Evolutionary conservation across 495 filamentous ascomycete genomes (phyloP).

Genomic region (Lasiosphaeria hispida): DNA sequence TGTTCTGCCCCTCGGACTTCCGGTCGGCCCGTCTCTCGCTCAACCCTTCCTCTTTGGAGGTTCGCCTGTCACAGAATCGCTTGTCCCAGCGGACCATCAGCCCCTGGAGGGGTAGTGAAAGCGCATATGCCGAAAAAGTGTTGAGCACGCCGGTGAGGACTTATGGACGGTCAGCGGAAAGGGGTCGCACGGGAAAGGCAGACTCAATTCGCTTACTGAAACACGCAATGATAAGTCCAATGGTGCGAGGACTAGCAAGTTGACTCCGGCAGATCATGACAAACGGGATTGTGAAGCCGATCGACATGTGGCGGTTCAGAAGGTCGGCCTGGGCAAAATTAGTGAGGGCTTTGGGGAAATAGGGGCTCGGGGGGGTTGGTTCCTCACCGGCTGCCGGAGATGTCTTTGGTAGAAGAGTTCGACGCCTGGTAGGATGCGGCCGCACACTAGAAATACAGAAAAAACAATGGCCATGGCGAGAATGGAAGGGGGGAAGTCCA

Average conservation of each 20-base stretch:
- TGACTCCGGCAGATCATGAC: constrained; percentile 44
- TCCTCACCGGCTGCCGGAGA: constrained; percentile 36
- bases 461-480: constrained; percentile 33
- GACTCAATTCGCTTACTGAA: constrained; percentile 32
- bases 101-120: constrained; percentile 24
- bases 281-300: constrained; percentile 47
- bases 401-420: constrained; percentile 34
- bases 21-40: neutral
- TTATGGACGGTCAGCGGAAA: constrained; percentile 14
- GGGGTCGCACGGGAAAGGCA: neutral
- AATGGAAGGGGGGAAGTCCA: constrained; percentile 33
- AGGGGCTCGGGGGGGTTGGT: neutral
- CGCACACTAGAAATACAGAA: constrained; percentile 7
- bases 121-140: constrained; percentile 20
- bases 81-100: constrained; percentile 27
- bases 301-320: constrained; percentile 48
- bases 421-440: constrained; percentile 12
- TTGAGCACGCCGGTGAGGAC: constrained; percentile 32
- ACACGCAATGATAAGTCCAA: constrained; percentile 36
- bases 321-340: constrained; percentile 31
- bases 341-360: neutral
- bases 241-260: constrained; percentile 26
- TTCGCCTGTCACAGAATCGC: neutral
- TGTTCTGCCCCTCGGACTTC: neutral
- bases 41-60: constrained; percentile 2